Evolutionary conservation across 352 stramenopile genomes (phyloP).

Genomic region (Phytophthora pinifolia): DNA sequence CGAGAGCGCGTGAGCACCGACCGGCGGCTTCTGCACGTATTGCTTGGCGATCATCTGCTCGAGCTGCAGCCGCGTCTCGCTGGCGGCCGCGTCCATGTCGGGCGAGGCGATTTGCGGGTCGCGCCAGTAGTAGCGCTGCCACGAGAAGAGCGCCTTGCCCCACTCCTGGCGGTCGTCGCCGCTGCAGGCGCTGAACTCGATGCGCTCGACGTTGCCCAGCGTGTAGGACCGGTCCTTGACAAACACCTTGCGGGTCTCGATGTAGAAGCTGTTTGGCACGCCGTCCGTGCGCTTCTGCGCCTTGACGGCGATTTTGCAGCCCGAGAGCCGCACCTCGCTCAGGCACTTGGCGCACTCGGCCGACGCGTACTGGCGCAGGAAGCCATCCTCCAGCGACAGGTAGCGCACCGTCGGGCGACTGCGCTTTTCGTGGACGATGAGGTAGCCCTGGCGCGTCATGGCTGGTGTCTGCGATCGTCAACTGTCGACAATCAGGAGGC

Average conservation of each 20-base stretch:
- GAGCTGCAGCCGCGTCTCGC: conserved; percentile 40
- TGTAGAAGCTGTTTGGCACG: conserved; percentile 78
- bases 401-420: conserved; percentile 52
- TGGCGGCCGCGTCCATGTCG: conserved; percentile 11
- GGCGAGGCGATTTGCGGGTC: conserved; percentile 37
- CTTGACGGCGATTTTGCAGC: conserved; percentile 84
- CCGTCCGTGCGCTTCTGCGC: conserved; percentile 67
- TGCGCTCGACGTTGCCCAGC: conserved; percentile 51
- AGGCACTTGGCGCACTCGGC: conserved; percentile 42
- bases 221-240: conserved; percentile 87
- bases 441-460: conserved; percentile 78
- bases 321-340: conserved; percentile 73
- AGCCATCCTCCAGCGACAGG: conserved; percentile 82
- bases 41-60: conserved; percentile 51
- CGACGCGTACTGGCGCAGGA: conserved; percentile 66
- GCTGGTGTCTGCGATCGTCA: conserved; percentile 2
- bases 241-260: conserved; percentile 83
- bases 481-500: conserved; percentile 4
- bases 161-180: conserved; percentile 79
- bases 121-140: conserved; percentile 88
- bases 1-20: conserved; percentile 32
- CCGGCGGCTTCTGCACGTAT: conserved; percentile 30
- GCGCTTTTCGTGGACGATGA: conserved; percentile 76
- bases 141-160: conserved; percentile 85
- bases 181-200: conserved; percentile 66